Base-by-base conservation (phyloP, 2,329 filamentous ascomycete species). In the Phoma sp. region DNA sequence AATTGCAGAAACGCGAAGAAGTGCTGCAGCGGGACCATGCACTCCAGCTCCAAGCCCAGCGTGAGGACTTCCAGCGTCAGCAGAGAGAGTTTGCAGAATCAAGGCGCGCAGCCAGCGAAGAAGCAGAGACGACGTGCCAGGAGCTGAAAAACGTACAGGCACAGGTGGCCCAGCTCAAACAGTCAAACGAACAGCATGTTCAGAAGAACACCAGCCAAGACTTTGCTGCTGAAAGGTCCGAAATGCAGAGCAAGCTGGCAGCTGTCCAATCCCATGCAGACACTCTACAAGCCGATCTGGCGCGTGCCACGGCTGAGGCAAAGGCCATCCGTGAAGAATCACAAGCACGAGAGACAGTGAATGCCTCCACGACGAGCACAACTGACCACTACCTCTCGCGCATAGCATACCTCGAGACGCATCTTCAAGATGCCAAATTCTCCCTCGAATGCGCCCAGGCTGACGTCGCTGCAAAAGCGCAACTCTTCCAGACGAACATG, bases 1-100 rank as follows among this genome's bases (percentile, higher is more conserved):
- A 58, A 29, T 61, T 71, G 61, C 61, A 70, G 37, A 61, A 71
- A 9, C 68, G 65, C 37, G 63, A 65, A 6, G 68, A 73, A 43
- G 64, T 70, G 36, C 58, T 73, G 53, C 69, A 57, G 2, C 25
- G 25, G 6, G 41, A 39, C 19, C 25, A 33, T 32, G 12, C 24
- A 17, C 40, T 66, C 15, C 61, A 69, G 32, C 67, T 64, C 19
- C 55, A 72, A 45, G 65, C 51, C 19, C 69, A 73, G 51, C 61
- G 58, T 6, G 64, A 61, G 39, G 66, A 65, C 4, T 68, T 67
- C 21, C 63, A 70, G 15, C 38, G 51, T 21, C 65, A 69, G 29
- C 27, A 71, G 17, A 46, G 38, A 37, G 33, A 41, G 8, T 37
- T 64, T 2, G 55, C 66, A 24, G 57, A 66, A n/a, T 60, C 60